Percentiles rank a stretch among this genome's conserved stretches.
These are phyloP conservation scores for sweet orange (Citrus sinensis) DNA, from an alignment of 345 rosid species.

Conservation along the genomic window DNA sequence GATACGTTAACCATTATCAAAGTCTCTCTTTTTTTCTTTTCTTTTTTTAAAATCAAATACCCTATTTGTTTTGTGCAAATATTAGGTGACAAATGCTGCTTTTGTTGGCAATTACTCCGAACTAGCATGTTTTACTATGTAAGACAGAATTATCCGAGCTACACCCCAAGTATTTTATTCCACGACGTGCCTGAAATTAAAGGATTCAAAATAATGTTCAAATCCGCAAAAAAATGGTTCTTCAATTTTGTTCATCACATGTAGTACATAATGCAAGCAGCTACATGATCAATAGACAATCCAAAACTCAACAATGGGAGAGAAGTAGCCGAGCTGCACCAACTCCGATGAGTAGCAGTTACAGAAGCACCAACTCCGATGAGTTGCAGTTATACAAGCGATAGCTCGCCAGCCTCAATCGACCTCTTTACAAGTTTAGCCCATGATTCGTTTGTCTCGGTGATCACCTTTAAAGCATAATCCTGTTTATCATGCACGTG, in stretches of 20 bases:
- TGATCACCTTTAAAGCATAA: conserved; percentile 75
- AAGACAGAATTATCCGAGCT: neutral
- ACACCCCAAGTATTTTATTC: neutral
- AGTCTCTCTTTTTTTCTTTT: no score
- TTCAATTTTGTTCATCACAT: neutral
- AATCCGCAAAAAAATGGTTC: neutral
- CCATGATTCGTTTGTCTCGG: conserved; percentile 85
- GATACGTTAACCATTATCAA: no score
- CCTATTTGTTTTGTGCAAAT: no score
- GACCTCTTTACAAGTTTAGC: conserved; percentile 73
- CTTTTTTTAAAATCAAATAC: no score
- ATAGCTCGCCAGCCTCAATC: neutral
- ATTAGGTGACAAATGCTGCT: no score
- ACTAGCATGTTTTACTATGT: no score
- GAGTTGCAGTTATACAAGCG: conserved; percentile 3
- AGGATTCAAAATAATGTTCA: neutral
- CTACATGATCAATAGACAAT: neutral
- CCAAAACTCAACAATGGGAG: neutral
- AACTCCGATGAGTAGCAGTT: neutral
- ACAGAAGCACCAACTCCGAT: neutral
- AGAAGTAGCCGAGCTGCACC: conserved; percentile 4
- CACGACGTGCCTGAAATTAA: neutral
- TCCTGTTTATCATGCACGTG: conserved; percentile 40
- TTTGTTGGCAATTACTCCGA: no score
- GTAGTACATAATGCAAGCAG: neutral